Evolutionary conservation across 805 yeast species (phyloP).

Genomic region (Yueomyces sinensis): DNA sequence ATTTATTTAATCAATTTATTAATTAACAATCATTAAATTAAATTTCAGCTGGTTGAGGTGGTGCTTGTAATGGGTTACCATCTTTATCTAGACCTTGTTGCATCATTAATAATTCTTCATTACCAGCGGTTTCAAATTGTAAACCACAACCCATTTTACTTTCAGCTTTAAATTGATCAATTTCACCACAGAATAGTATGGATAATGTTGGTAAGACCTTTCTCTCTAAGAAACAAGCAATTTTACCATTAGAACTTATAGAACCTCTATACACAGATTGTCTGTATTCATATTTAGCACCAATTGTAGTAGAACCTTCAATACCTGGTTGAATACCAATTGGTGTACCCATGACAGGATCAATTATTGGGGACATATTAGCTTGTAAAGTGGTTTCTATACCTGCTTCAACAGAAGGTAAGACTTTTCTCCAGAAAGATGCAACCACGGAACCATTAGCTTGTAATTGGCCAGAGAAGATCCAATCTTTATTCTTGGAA

Average conservation of each 20-base stretch:
- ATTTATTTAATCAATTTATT: no score
- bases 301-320: constrained; percentile 86
- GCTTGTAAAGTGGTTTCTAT: constrained; percentile 77
- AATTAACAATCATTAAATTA: no score
- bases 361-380: constrained; percentile 57
- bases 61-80: constrained; percentile 78
- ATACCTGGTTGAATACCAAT: constrained; percentile 73
- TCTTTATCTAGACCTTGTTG: constrained; percentile 79
- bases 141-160: constrained; percentile 86
- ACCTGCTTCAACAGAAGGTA: constrained; percentile 92
- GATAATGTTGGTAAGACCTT: constrained; percentile 86
- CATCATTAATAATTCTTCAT: constrained; percentile 84
- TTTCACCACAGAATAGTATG: constrained; percentile 78
- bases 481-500: constrained; percentile 60
- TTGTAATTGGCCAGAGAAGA: constrained; percentile 84
- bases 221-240: constrained; percentile 82
- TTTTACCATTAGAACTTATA: constrained; percentile 82
- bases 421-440: constrained; percentile 83
- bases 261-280: constrained; percentile 93
- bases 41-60: no score
- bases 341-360: constrained; percentile 64
- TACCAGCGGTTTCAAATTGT: constrained; percentile 91
- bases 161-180: constrained; percentile 71
- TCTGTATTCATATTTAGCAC: constrained; percentile 97
- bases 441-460: constrained; percentile 85